Percentiles rank a stretch among this genome's conserved stretches.
Conservation (phyloP, 1,284 basidiomycete species). For the Cutaneotrichosporon curvatum region DNA sequence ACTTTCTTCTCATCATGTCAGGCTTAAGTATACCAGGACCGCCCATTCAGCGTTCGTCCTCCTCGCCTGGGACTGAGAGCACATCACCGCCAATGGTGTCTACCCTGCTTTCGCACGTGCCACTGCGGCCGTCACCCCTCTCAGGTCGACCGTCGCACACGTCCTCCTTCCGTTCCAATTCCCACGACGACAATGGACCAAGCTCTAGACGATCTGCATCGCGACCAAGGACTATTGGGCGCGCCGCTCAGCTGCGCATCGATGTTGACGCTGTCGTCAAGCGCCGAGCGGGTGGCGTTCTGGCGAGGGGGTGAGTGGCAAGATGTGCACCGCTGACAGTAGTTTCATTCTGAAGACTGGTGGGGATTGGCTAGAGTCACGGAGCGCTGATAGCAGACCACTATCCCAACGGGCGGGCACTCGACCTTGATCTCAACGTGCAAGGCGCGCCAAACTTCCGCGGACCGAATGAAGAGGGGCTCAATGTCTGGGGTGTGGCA, state of each 20-base stretch:
- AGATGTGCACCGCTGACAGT: slow-evolving; percentile 1
- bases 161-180: background rate
- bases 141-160: background rate
- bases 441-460: slow-evolving; percentile 92
- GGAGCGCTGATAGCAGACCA: slow-evolving; percentile 54
- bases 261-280: slow-evolving; percentile 62
- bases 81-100: too few relatives aligned
- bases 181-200: too few relatives aligned
- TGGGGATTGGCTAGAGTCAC: slow-evolving; percentile 15
- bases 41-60: too few relatives aligned
- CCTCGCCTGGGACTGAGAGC: too few relatives aligned
- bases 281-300: slow-evolving; percentile 75
- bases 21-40: too few relatives aligned
- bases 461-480: slow-evolving; percentile 62
- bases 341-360: slow-evolving; percentile 80
- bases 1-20: too few relatives aligned
- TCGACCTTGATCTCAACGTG: slow-evolving; percentile 85
- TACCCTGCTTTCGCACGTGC: background rate
- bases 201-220: background rate
- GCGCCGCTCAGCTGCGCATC: slow-evolving; percentile 31
- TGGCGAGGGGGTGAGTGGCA: slow-evolving; percentile 59
- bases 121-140: background rate
- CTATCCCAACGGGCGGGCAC: slow-evolving; percentile 75
- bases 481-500: slow-evolving; percentile 88
- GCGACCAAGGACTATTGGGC: slow-evolving; percentile 20